phyloP scores from a whole-genome alignment of 495 filamentous ascomycete genomes.

The Penicillium waksmanii region DNA sequence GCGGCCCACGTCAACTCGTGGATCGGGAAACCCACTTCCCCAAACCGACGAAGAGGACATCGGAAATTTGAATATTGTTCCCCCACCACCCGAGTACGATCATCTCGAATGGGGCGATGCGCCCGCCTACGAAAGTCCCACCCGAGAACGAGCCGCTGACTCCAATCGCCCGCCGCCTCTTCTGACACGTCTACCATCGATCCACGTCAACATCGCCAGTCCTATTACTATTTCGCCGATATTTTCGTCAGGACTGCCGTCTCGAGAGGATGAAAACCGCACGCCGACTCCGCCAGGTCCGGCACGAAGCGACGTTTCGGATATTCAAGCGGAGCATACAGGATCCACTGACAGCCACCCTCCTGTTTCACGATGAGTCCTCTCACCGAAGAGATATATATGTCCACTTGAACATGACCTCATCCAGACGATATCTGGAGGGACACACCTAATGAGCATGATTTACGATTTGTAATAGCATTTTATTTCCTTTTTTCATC shows the following conservation, averaged over 20 bases:
- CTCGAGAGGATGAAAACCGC: constrained; percentile 9
- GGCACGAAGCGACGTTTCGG: constrained; percentile 12
- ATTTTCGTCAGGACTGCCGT: constrained; percentile 29
- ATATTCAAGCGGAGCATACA: background rate
- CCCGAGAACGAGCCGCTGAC: constrained; percentile 16
- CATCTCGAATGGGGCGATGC: constrained; percentile 55
- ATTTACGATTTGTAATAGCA: constrained; percentile 28
- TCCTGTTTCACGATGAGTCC: constrained; percentile 9
- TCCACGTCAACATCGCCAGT: constrained; percentile 45
- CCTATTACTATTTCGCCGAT: constrained; percentile 37
- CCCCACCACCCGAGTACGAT: constrained; percentile 49
- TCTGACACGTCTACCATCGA: constrained; percentile 39
- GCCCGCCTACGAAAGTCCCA: constrained; percentile 46
- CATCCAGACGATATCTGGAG: background rate
- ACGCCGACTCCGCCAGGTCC: constrained; percentile 14
- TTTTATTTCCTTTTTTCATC: background rate
- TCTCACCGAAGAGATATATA: background rate
- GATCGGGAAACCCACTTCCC: constrained; percentile 22
- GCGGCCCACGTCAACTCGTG: constrained; percentile 29
- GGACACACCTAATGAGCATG: constrained; percentile 20
- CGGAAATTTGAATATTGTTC: constrained; percentile 39
- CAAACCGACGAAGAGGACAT: constrained; percentile 42
- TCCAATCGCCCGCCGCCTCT: constrained; percentile 11
- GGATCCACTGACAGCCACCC: constrained; percentile 7
- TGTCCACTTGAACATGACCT: background rate